Conservation (phyloP, 2,329 filamentous ascomycete genomes). For the Hymenoscyphus albidus region DNA sequence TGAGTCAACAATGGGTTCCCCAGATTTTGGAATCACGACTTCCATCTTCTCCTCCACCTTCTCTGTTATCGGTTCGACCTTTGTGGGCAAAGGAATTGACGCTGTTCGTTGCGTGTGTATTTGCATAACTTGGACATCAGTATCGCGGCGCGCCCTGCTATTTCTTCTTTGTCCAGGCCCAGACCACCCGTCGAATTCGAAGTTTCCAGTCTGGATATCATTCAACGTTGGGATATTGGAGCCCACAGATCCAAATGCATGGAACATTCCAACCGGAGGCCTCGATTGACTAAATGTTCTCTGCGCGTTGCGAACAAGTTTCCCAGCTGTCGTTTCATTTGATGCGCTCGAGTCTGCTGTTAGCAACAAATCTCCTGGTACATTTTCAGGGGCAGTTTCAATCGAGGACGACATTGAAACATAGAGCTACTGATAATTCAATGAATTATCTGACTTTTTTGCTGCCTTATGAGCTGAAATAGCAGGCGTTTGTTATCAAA, state of each 20-base stretch:
- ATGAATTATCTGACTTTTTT: neutral
- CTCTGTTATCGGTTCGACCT: conserved; percentile 9
- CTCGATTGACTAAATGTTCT: conserved; percentile 21
- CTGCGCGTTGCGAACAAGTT: conserved; percentile 13
- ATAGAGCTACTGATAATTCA: neutral
- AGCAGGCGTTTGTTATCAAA: neutral
- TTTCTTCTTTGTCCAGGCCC: conserved; percentile 24
- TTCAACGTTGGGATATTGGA: conserved; percentile 23
- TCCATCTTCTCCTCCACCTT: conserved; percentile 8
- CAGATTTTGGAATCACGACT: conserved; percentile 12
- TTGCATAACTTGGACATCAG: conserved; percentile 14
- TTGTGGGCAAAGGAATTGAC: conserved; percentile 10
- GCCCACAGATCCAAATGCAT: conserved; percentile 21
- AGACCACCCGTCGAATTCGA: conserved; percentile 21
- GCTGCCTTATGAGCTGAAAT: neutral
- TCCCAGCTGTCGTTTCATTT: conserved; percentile 3
- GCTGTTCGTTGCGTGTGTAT: conserved; percentile 16
- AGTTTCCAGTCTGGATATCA: conserved; percentile 26
- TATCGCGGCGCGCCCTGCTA: conserved; percentile 21
- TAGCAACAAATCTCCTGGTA: neutral
- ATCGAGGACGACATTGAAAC: neutral
- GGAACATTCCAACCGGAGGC: conserved; percentile 25
- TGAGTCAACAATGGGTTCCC: conserved; percentile 10
- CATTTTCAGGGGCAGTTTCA: neutral
- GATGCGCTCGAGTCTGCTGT: conserved; percentile 13